These are phyloP conservation scores for Pisolithus tinctorius DNA, from an alignment of 768 basidiomycete species.

Conservation along the genomic window DNA sequence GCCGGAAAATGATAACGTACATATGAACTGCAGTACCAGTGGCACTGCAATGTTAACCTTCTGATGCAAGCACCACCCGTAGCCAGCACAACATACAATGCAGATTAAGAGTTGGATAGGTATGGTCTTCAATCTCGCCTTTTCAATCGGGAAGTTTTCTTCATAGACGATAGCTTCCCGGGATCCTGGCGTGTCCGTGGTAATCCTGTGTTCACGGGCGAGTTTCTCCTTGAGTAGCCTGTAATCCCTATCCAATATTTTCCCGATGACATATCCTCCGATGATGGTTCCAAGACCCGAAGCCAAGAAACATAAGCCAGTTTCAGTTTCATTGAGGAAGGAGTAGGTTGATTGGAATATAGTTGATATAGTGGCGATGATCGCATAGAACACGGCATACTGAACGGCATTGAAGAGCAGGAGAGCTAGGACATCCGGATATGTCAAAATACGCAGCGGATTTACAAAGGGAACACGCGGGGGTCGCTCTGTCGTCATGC, in stretches of 20 bases:
- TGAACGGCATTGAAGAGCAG: conserved; percentile 50
- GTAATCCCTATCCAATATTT: conserved; percentile 63
- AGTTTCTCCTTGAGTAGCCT: conserved; percentile 27
- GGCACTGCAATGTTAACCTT: conserved; percentile 46
- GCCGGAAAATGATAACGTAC: background rate
- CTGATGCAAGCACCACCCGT: conserved; percentile 55
- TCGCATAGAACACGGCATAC: conserved; percentile 44
- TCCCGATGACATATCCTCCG: conserved; percentile 54
- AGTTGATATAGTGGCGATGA: conserved; percentile 42
- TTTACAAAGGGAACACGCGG: conserved; percentile 27
- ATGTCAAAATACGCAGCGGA: conserved; percentile 31
- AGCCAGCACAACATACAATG: conserved; percentile 38
- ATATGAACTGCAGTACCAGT: conserved; percentile 39
- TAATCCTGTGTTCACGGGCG: conserved; percentile 5
- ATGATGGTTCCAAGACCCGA: conserved; percentile 66
- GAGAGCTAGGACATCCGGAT: conserved; percentile 32
- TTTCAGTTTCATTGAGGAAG: conserved; percentile 38
- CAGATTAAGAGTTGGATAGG: conserved; percentile 38
- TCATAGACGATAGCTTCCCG: conserved; percentile 21
- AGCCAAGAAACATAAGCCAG: conserved; percentile 74
- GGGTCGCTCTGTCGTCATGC: background rate
- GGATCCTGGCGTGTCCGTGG: conserved; percentile 15
- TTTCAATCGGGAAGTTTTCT: conserved; percentile 53
- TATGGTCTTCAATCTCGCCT: conserved; percentile 44
- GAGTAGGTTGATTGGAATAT: conserved; percentile 46